A percentile compares a stretch with the other conserved stretches of the same genome.
Evolutionary conservation across 306 rosid species (phyloP).

Genomic region (Senna siamea): DNA sequence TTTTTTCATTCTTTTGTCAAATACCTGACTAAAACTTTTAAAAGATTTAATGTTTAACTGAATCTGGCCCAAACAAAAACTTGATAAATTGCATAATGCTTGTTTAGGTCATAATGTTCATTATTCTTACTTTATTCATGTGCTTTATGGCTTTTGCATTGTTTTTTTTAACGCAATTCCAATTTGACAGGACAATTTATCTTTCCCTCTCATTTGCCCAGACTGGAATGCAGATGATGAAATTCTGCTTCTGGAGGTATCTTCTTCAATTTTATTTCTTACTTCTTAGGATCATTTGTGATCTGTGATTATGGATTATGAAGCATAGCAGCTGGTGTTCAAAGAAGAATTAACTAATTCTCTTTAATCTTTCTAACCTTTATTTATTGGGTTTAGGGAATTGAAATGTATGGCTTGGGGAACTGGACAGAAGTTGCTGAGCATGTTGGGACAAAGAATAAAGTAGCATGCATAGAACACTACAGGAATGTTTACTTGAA

Average conservation of each 20-base stretch:
- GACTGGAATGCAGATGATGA: conserved; percentile 99
- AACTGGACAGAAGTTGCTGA: conserved; percentile 99
- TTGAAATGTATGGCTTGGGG: conserved; percentile 97
- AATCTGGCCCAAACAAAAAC: neutral
- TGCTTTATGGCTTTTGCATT: conserved; percentile 8
- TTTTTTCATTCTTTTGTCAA: no score
- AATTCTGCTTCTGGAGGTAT: conserved; percentile 93
- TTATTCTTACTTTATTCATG: conserved; percentile 16
- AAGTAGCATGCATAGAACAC: conserved; percentile 91
- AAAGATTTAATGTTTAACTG: no score
- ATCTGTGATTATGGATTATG: conserved; percentile 21
- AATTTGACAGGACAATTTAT: conserved; percentile 80
- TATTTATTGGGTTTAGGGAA: conserved; percentile 60
- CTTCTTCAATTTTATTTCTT: conserved; percentile 34
- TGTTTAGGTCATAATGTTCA: conserved; percentile 8
- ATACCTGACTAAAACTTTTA: no score
- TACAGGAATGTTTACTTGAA: conserved; percentile 72
- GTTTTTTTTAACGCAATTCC: conserved; percentile 36
- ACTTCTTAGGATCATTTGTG: conserved; percentile 25
- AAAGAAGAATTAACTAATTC: conserved; percentile 8
- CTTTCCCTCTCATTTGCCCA: conserved; percentile 91
- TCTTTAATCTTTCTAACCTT: conserved; percentile 28
- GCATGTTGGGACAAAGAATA: conserved; percentile 98
- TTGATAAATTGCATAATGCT: conserved; percentile 21
- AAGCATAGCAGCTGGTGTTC: conserved; percentile 21